phyloP scores from a whole-genome alignment of 345 rosid species.

The Bruguiera sexangula region DNA sequence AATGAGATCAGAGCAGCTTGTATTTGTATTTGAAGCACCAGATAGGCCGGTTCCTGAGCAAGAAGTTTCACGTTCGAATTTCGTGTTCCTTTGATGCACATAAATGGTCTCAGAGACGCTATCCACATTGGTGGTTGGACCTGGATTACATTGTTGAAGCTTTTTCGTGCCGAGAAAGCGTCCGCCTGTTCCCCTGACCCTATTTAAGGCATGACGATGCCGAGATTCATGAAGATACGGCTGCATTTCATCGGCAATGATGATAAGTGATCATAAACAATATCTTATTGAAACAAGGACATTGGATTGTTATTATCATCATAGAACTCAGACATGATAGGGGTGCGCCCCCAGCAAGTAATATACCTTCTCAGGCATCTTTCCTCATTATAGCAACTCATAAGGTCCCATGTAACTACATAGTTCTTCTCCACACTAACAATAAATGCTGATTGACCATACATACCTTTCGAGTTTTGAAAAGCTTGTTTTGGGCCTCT shows the following conservation, averaged over 20 bases:
- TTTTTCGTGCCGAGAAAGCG: slow-evolving; percentile 45
- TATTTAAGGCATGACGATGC: slow-evolving; percentile 45
- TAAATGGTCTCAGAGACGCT: slow-evolving; percentile 2
- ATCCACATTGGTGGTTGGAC: background rate
- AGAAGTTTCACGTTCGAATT: slow-evolving; percentile 11
- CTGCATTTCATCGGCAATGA: slow-evolving; percentile 24
- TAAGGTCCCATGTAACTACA: background rate
- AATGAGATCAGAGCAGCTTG: slow-evolving; percentile 21
- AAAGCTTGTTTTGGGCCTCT: slow-evolving; percentile 47
- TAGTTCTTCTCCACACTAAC: background rate
- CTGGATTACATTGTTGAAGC: slow-evolving; percentile 16
- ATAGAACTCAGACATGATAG: too few relatives aligned
- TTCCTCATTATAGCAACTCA: background rate
- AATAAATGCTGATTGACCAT: background rate
- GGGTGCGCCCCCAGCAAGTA: background rate
- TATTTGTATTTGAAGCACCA: slow-evolving; percentile 18
- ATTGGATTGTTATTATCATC: too few relatives aligned
- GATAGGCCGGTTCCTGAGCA: slow-evolving; percentile 7
- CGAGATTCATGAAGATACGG: slow-evolving; percentile 59
- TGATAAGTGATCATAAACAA: background rate
- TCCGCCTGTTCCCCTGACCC: slow-evolving; percentile 53
- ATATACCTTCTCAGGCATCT: background rate
- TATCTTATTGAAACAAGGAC: too few relatives aligned
- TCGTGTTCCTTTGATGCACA: background rate
- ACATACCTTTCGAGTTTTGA: slow-evolving; percentile 44